Base-by-base conservation (phyloP, 2,329 filamentous ascomycete genomes). In the Aspergillus sp. region DNA sequence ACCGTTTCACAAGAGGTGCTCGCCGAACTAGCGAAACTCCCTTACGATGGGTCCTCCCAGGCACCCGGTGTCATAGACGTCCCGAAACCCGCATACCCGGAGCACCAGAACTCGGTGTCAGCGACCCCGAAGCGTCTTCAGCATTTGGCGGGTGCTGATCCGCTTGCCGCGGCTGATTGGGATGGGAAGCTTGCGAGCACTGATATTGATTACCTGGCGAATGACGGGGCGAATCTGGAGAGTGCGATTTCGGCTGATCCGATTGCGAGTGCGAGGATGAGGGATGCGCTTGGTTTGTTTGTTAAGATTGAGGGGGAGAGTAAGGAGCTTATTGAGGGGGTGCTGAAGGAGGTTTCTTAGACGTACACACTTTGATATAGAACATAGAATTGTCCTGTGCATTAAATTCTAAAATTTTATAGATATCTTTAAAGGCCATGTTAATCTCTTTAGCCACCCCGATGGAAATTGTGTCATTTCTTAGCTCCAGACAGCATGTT, bases 121-220 rank as follows among this genome's bases (percentile, higher is more conserved):
- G 24, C n/a, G 14, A 62, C 58, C 1, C 58, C 62, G 2, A 44
- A 51, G 33, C 58, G 61, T 8, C 66, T 52, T 15, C n/a, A 9
- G 59, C 73, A 74, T 57, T 64, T 80, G 5, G 66, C 70, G 0
- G 66, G 59, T 14, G 68, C 71, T 12, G 78, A 82, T 59, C 76
- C 78, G 0, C 68, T 82, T 31, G 71, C 69, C 0, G 70, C 66
- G 2, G 61, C 72, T 3, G 64, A 67, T 17, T 77, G 71, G 71
- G 73, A 79, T 41, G 76, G 75, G 35, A 75, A 73, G 57, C 60
- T 77, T 14, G 74, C 74, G 0, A 68, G 68, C 27, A 77, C 74
- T 2, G 70, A 76, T 19, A 67, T 78, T 2, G 79, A 82, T 61
- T 82, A 81, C 57, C 74, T 82, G 14, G 75, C 75, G 5, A 71